These are phyloP conservation scores for Ramaria rubella DNA, from an alignment of 768 basidiomycete genomes.

Conservation along the genomic window DNA sequence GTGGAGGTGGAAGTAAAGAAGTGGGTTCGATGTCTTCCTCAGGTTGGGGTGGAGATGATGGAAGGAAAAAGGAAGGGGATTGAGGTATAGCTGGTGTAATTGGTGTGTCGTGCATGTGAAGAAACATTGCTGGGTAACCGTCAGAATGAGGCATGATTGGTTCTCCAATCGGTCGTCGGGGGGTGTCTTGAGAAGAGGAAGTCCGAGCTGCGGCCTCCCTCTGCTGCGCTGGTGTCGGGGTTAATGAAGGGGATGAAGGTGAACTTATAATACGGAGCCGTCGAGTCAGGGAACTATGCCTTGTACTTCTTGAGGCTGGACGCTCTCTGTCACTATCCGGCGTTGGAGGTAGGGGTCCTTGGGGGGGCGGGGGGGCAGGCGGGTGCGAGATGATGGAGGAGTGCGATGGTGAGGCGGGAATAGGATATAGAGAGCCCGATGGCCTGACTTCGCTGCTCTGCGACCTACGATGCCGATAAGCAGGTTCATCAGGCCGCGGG, in stretches of 20 bases:
- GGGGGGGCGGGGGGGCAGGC: conserved; percentile 38
- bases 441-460: conserved; percentile 18
- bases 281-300: conserved; percentile 46
- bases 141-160: conserved; percentile 41
- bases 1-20: conserved; percentile 14
- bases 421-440: conserved; percentile 30
- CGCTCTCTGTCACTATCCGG: conserved; percentile 24
- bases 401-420: conserved; percentile 42
- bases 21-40: conserved; percentile 7
- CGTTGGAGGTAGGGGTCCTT: conserved; percentile 32
- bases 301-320: conserved; percentile 13
- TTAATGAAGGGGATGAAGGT: conserved; percentile 35
- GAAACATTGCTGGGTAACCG: conserved; percentile 33
- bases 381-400: conserved; percentile 24
- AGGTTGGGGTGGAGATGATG: conserved; percentile 46
- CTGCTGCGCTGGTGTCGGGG: conserved; percentile 47
- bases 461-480: conserved; percentile 18
- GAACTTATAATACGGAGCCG: conserved; percentile 65
- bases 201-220: conserved; percentile 45
- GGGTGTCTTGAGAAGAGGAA: too few relatives aligned
- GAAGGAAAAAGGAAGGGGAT: conserved; percentile 42
- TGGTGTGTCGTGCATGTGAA: conserved; percentile 44
- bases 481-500: conserved; percentile 57
- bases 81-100: conserved; percentile 31
- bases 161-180: conserved; percentile 55